phyloP scores from a whole-genome alignment of 306 rosid species.

The Elaeagnus macrophylla region DNA sequence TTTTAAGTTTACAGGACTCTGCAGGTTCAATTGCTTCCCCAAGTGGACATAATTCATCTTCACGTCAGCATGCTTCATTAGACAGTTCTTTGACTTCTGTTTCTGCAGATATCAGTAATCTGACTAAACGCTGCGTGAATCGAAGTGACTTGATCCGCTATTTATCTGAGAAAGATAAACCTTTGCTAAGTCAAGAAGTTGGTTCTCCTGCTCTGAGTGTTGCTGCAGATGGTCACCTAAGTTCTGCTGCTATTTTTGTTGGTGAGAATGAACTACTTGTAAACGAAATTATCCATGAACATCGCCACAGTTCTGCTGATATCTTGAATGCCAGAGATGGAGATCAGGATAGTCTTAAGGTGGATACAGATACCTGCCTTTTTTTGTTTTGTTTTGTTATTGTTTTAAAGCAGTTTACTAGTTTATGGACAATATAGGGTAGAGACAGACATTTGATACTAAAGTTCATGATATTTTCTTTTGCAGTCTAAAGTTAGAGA shows the following conservation, averaged over 20 bases:
- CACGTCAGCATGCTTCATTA: slow-evolving; percentile 22
- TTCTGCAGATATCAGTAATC: slow-evolving; percentile 29
- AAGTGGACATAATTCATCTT: slow-evolving; percentile 25
- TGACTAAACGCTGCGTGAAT: slow-evolving; percentile 20
- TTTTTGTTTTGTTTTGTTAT: neutral
- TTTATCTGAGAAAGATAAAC: slow-evolving; percentile 44
- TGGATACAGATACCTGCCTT: slow-evolving; percentile 12
- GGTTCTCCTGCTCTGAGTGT: slow-evolving; percentile 9
- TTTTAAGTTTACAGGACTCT: slow-evolving; percentile 32
- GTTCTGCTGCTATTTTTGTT: slow-evolving; percentile 26
- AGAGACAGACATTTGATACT: neutral
- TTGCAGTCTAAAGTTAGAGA: slow-evolving; percentile 60
- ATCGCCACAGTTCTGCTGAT: slow-evolving; percentile 34
- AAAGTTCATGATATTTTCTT: slow-evolving; percentile 8
- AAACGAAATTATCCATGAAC: slow-evolving; percentile 74
- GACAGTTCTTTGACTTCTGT: slow-evolving; percentile 24
- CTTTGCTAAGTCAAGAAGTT: slow-evolving; percentile 14
- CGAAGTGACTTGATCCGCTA: slow-evolving; percentile 47
- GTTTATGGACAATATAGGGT: neutral
- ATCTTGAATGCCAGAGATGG: slow-evolving; percentile 30
- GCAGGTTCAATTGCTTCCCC: slow-evolving; percentile 34
- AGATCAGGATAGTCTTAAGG: slow-evolving; percentile 50
- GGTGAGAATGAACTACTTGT: slow-evolving; percentile 69
- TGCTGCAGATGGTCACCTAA: slow-evolving; percentile 22
- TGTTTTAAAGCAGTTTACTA: neutral